Evolutionary conservation across 75 land plant species (phyloP).

Genomic region (Pinus albicaulis): DNA sequence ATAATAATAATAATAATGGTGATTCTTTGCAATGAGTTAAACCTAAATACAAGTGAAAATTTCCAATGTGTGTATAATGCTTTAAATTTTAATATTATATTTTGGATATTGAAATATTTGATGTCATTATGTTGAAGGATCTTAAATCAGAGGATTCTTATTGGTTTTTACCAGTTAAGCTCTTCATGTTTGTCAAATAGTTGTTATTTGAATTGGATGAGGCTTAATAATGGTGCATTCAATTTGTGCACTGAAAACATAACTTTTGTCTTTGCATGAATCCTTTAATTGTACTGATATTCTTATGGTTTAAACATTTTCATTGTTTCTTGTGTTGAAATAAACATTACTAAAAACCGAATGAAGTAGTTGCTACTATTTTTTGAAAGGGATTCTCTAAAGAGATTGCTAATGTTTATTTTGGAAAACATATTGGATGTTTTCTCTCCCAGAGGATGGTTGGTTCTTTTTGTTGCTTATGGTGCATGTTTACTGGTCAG

Average conservation of each 20-base stretch:
- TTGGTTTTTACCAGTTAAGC: too few relatives aligned
- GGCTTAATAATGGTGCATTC: neutral
- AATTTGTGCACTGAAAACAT: neutral
- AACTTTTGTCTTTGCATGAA: too few relatives aligned
- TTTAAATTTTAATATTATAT: neutral
- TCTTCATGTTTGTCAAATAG: too few relatives aligned
- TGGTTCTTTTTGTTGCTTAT: neutral
- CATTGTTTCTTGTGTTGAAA: slow-evolving; percentile 52
- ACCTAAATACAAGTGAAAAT: slow-evolving; percentile 59
- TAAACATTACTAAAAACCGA: slow-evolving; percentile 71
- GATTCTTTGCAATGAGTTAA: slow-evolving; percentile 15
- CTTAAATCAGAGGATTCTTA: neutral
- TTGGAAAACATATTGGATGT: slow-evolving; percentile 89
- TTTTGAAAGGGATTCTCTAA: slow-evolving; percentile 47
- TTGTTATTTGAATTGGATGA: too few relatives aligned
- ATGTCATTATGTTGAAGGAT: neutral
- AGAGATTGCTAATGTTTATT: slow-evolving; percentile 57
- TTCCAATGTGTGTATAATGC: neutral
- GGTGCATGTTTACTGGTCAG: too few relatives aligned
- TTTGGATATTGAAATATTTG: too few relatives aligned
- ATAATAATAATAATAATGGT: neutral
- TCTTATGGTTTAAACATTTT: too few relatives aligned
- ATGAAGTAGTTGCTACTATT: slow-evolving; percentile 66
- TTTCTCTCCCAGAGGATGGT: neutral
- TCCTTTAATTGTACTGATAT: too few relatives aligned